These are phyloP conservation scores for Olyra latifolia DNA, from an alignment of 176 grass and related monocot genomes.

Conservation along the genomic window DNA sequence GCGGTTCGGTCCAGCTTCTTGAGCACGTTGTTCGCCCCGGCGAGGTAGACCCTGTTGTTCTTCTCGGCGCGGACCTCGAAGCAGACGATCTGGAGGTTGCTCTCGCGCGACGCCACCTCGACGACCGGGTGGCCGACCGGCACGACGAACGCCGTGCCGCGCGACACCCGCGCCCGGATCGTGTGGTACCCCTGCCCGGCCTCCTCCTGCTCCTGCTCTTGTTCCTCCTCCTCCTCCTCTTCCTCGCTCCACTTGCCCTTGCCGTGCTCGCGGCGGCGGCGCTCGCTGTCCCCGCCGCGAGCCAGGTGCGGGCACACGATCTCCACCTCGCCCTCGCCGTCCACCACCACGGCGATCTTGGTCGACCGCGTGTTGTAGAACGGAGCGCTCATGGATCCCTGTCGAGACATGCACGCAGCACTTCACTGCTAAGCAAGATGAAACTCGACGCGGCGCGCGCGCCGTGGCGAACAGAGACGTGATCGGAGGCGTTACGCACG, in stretches of 20 bases:
- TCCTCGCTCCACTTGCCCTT: constrained; percentile 6
- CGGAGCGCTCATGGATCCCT: constrained; percentile 83
- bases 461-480: neutral
- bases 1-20: constrained; percentile 53
- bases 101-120: constrained; percentile 36
- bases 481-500: constrained; percentile 5
- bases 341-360: constrained; percentile 55
- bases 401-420: neutral
- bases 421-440: too few species aligned
- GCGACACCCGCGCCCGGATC: constrained; percentile 32
- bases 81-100: constrained; percentile 67
- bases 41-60: constrained; percentile 74
- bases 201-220: neutral
- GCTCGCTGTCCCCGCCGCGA: constrained; percentile 1
- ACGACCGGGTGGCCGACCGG: constrained; percentile 65
- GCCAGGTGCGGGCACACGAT: constrained; percentile 73
- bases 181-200: constrained; percentile 44
- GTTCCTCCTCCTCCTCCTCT: neutral
- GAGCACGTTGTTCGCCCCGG: constrained; percentile 58
- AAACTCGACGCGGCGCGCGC: neutral
- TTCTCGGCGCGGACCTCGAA: constrained; percentile 59
- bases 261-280: constrained; percentile 1
- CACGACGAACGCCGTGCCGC: constrained; percentile 55
- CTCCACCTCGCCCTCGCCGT: constrained; percentile 49
- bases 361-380: constrained; percentile 58